These are phyloP conservation scores for Yamadazyma kanchanaburiensis DNA, from an alignment of 1,139 yeast species.

Conservation along the genomic window DNA sequence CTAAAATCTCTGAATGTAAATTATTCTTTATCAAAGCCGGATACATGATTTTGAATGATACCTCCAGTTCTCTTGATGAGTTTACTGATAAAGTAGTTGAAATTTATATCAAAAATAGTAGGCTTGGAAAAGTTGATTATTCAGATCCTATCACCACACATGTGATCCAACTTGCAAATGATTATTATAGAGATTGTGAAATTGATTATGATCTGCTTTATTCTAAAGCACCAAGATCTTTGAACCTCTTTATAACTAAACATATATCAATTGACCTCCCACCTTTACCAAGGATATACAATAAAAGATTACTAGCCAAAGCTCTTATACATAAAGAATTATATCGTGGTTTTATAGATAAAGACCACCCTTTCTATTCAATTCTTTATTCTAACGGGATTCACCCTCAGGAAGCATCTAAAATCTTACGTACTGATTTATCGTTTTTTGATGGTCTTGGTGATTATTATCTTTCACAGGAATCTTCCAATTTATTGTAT, in stretches of 20 bases:
- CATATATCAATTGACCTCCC: constrained; percentile 29
- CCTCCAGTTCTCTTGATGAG: constrained; percentile 21
- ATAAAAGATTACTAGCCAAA: constrained; percentile 30
- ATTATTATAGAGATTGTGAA: constrained; percentile 22
- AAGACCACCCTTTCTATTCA: constrained; percentile 28
- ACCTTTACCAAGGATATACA: constrained; percentile 31
- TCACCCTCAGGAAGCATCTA: constrained; percentile 17
- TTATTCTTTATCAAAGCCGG: constrained; percentile 39
- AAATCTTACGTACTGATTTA: constrained; percentile 31
- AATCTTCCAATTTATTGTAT: constrained; percentile 35
- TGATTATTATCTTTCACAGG: constrained; percentile 39
- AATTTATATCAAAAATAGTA: constrained; percentile 24
- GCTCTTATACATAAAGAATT: constrained; percentile 42
- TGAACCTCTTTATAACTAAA: constrained; percentile 25
- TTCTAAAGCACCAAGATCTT: constrained; percentile 12
- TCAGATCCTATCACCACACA: constrained; percentile 10
- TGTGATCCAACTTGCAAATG: constrained; percentile 12
- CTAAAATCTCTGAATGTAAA: constrained; percentile 17
- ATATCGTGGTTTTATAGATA: constrained; percentile 28
- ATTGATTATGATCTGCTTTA: constrained; percentile 22
- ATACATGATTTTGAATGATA: constrained; percentile 25
- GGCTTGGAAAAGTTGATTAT: constrained; percentile 7
- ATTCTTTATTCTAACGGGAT: constrained; percentile 18
- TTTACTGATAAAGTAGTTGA: constrained; percentile 30
- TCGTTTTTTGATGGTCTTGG: constrained; percentile 47